phyloP scores from a whole-genome alignment of 164 flowering plant species.

The Cinnamomum chago region DNA sequence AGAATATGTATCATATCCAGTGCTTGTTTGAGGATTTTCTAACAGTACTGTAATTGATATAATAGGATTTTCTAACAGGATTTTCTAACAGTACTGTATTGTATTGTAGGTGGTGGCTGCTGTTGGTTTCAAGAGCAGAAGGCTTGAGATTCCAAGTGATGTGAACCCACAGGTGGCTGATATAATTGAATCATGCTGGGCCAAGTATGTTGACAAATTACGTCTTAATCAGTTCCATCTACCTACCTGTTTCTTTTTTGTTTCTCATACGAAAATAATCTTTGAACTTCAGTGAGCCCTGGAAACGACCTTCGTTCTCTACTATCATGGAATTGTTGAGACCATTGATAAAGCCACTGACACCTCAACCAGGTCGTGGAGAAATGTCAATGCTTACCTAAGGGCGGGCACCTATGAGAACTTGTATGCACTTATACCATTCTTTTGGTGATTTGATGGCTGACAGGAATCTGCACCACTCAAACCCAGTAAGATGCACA shows the following conservation, averaged over 20 bases:
- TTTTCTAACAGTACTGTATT: background rate
- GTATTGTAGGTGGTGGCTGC: constrained; percentile 77
- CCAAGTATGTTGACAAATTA: constrained; percentile 43
- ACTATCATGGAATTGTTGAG: constrained; percentile 66
- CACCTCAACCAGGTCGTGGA: constrained; percentile 37
- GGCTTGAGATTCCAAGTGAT: constrained; percentile 77
- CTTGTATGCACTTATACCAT: constrained; percentile 22
- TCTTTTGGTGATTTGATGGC: constrained; percentile 23
- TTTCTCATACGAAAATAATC: background rate
- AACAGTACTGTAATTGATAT: no score
- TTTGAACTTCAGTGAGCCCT: constrained; percentile 64
- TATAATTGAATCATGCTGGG: constrained; percentile 81
- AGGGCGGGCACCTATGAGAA: constrained; percentile 9
- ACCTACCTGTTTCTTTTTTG: background rate
- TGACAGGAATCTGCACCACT: constrained; percentile 14
- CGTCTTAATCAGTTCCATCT: background rate
- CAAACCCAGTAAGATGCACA: constrained; percentile 27
- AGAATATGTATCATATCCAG: background rate
- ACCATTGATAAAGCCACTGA: constrained; percentile 50
- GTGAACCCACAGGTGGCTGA: constrained; percentile 63
- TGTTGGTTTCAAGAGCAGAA: constrained; percentile 71
- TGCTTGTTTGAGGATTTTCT: background rate
- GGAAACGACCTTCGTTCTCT: constrained; percentile 83
- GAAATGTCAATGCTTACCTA: constrained; percentile 39
- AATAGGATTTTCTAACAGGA: background rate